A percentile compares a stretch with the other conserved stretches of the same genome.
phyloP scores from a whole-genome alignment of 2,329 filamentous ascomycete species.

The Nannizzia gypsea region DNA sequence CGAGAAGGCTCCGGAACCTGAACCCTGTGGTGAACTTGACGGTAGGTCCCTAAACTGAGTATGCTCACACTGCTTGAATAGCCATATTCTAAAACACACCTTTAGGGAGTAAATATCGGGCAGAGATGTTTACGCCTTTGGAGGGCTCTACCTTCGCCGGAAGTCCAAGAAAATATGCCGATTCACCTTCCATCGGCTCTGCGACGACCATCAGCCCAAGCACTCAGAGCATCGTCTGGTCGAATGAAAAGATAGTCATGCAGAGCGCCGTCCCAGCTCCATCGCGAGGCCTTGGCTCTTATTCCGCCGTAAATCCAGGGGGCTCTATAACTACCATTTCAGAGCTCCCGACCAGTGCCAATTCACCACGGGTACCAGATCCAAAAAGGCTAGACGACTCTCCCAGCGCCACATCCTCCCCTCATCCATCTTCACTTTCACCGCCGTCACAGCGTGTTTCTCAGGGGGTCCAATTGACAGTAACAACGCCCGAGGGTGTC shows the following conservation, averaged over 20 bases:
- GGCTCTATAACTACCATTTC: neutral
- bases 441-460: neutral
- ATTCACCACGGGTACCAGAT: neutral
- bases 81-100: neutral
- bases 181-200: neutral
- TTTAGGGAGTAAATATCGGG: neutral
- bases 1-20: neutral
- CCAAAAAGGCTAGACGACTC: neutral
- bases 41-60: neutral
- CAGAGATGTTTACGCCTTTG: neutral
- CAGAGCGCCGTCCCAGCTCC: neutral
- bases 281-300: neutral
- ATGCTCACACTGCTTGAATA: neutral
- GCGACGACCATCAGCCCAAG: neutral
- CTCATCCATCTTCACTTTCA: neutral
- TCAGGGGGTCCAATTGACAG: neutral
- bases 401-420: neutral
- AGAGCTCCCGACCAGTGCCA: neutral
- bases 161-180: neutral
- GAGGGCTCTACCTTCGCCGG: neutral
- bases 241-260: neutral
- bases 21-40: neutral
- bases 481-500: constrained; percentile 6
- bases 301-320: neutral
- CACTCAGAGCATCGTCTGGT: neutral